Evolutionary conservation across 2,329 filamentous ascomycete species (phyloP), one percentile per base, ranked within the genome.

Genomic region (Apiospora aurea): DNA sequence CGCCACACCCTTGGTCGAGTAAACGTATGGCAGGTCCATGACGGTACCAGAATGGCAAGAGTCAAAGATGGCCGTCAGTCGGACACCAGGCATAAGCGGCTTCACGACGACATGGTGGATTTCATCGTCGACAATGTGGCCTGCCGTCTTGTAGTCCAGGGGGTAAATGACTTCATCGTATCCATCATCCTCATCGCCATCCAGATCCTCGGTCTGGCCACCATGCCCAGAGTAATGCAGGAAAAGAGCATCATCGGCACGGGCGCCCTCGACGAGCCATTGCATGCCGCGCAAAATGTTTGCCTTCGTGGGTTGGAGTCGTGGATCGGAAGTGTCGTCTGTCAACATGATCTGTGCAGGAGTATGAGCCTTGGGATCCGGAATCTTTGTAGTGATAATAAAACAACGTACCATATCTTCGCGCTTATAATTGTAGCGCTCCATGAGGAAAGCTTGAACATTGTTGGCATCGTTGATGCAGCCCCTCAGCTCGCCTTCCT

Each of bases 101-200:
- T 82, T 83, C 69, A 91, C 88, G 86, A 94, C 92, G 79, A 94
- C 91, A 69, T 89, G 85, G 80, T 95, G 93, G 89, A 96, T 93
- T 80, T 95, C 92, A 79, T 96, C 93, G 80, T 95, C 93, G 34
- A 93, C 92, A 76, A 96, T 94, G 80, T 95, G 93, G 51, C 93
- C 93, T n/a, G 89, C 90, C 77, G 92, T 90, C 75, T 92, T 86
- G 83, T 94, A 95, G 81, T 96, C 93, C 24, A 95, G 92, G 0
- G 93, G 93, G 79, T 95, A 95, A 76, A 96, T 93, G 73, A 95
- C 93, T 80, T 95, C 93, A 76, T 95, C 93, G 78, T 93, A 94
- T 57, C 93, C 93, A 77, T 95, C 93, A 47, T 93, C 91, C 80
- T 95, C 93, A 77, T 95, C 93, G 41, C 93, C 93, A 76, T 95